Evolutionary conservation across 495 filamentous ascomycete species (phyloP), one percentile per base, ranked within the genome.

Genomic region (Gamarada debralockiae): DNA sequence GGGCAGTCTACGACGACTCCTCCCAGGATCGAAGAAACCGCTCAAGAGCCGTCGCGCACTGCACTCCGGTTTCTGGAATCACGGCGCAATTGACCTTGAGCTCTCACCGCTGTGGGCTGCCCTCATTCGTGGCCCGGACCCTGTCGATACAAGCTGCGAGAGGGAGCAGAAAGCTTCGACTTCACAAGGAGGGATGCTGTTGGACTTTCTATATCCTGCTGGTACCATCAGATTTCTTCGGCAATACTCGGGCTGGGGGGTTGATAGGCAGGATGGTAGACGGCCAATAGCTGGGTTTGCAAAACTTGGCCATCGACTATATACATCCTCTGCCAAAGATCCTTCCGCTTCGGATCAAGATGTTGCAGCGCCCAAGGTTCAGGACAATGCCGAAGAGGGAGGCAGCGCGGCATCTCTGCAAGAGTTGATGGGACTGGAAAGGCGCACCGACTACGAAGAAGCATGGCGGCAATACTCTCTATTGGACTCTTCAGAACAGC

Each of bases 171-270:
- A 15, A 42, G 5, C n/a, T 21, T 47, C 56, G 13, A 39, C 12
- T 5, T 13, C 13, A 9, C 36, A 51, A 29, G 36, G 33, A 10
- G 42, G 44, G 1, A 68, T 73, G 25, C 70, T 83, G 33, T 69
- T 86, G 54, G 84, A 85, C 59, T 85, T 87, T 52, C 64, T 87
- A 13, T 85, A 84, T 52, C 84, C 84, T 8, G 67, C 63, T 20
- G 71, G 74, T 6, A 73, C 81, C 10, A 48, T 77, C 15, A 68
- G 73, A n/a, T 63, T 76, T 25, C 58, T 82, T 39, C 72, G 72
- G 39, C 67, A 70, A 29, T 62, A 33, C 46, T 61, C 55, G 20
- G 22, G 29, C 12, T 54, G 44, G 54, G 45, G 47, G 3, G 3
- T 37, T 14, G 58, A 58, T 38, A 61, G 33, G 29, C 55, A 58